Evolutionary conservation across 139 green algal genomes (phyloP).

Genomic region (Dunaliella primolecta): DNA sequence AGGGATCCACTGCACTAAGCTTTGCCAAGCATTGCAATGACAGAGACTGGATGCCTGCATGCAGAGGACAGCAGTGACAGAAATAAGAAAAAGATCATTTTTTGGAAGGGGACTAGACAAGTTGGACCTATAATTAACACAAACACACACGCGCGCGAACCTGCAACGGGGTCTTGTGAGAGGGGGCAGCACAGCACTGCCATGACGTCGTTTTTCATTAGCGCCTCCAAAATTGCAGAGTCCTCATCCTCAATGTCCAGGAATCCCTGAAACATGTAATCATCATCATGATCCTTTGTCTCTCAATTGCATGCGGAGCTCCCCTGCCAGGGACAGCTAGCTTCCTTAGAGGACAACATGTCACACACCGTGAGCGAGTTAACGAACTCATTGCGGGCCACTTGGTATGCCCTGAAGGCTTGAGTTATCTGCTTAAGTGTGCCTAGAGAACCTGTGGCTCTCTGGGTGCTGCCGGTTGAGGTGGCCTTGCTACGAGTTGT

Average conservation of each 20-base stretch:
- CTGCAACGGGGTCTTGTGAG: conserved; percentile 39
- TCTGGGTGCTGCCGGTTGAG: too few relatives aligned
- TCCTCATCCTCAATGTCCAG: conserved; percentile 25
- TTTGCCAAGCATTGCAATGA: conserved; percentile 29
- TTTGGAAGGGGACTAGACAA: too few relatives aligned
- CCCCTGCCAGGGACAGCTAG: not conserved
- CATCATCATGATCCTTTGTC: not conserved
- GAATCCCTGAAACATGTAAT: conserved; percentile 38
- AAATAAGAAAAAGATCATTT: not conserved
- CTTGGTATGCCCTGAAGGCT: conserved; percentile 37
- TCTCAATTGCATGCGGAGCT: not conserved
- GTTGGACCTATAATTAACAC: too few relatives aligned
- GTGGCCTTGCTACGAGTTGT: too few relatives aligned
- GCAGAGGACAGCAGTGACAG: not conserved
- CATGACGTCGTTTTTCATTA: conserved; percentile 49
- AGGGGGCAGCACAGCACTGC: conserved; percentile 43
- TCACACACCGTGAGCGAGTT: conserved; percentile 28
- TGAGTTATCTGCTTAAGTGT: conserved; percentile 44
- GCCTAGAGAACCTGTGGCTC: not conserved
- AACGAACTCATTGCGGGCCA: conserved; percentile 37
- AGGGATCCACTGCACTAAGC: conserved; percentile 31
- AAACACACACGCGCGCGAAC: conserved; percentile 2
- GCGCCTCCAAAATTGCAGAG: conserved; percentile 36
- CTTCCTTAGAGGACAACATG: too few relatives aligned
- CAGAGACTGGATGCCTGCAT: conserved; percentile 38